Base-by-base conservation (phyloP, 2,329 filamentous ascomycete species). In the Cytospora piceae region DNA sequence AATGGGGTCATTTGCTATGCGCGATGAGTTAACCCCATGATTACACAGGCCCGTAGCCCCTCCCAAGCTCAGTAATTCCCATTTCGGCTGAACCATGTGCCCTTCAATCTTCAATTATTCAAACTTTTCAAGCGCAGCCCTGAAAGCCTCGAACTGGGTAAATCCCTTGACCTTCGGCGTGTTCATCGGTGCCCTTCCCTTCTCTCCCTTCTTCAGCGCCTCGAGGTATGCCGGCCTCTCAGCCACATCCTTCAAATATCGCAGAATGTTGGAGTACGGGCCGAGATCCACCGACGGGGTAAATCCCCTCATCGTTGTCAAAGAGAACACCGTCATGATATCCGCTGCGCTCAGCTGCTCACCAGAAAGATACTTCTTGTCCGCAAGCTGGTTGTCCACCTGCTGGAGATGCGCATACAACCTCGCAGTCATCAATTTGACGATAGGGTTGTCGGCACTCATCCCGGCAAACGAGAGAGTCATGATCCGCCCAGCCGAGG, bases 271-370 rank as follows among this genome's bases (percentile, higher is more conserved):
- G 1, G 73, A 69, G 68, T 83, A 83, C 0, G 70, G 73, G 2
- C 66, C 69, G 58, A 87, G 68, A 58, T 79, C 76, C 54, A 76
- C 77, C 1, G 79, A 78, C 29, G 75, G 74, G 15, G 17, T 46
- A 69, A 85, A 89, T 58, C 79, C 77, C 20, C 88, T 78, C 80
- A 86, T 82, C 2, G 87, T 90, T 0, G 87, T 89, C 39, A 91
- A 75, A 17, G 80, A 78, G 71, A 84, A 89, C 0, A 88, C 80
- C 5, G 77, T 77, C 86, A 91, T 90, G 49, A 90, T 78, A 74
- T 92, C 89, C 1, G 89, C 89, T 0, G 80, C 86, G 0, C 86
- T 90, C 65, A 91, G 85, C 59, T 87, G 79, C 0, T 81, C 76
- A 2, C 88, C 89, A 0, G 85, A 87, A 27, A 91, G 75, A 79